Percentiles rank a stretch among this genome's conserved stretches.
Evolutionary conservation across 1,139 yeast species (phyloP).

Genomic region (Diutina rugosa): DNA sequence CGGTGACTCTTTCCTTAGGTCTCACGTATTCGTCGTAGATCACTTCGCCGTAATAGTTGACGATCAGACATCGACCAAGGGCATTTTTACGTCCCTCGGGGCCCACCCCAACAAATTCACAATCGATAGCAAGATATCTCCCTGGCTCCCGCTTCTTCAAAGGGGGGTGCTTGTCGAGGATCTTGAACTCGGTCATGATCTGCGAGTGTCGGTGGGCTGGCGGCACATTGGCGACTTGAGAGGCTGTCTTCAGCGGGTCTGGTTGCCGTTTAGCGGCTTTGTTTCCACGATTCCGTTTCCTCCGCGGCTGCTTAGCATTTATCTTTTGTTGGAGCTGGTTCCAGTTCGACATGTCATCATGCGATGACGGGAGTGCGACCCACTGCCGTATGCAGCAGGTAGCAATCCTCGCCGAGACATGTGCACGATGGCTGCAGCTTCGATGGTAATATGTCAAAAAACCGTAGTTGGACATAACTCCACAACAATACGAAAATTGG

Average conservation of each 20-base stretch:
- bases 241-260: background rate
- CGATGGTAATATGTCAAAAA: background rate
- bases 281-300: background rate
- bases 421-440: background rate
- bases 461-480: background rate
- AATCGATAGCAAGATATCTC: slow-evolving; percentile 70
- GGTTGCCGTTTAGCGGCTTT: background rate
- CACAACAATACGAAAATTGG: too few species aligned
- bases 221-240: background rate
- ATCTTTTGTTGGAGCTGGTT: background rate
- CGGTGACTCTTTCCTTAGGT: slow-evolving; percentile 67
- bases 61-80: slow-evolving; percentile 78
- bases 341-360: background rate
- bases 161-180: background rate
- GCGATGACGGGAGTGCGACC: background rate
- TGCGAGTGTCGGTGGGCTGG: background rate
- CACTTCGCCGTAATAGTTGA: slow-evolving; percentile 66
- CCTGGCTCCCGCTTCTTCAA: slow-evolving; percentile 26
- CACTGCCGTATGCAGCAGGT: background rate
- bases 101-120: slow-evolving; percentile 92
- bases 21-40: slow-evolving; percentile 62
- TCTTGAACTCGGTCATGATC: background rate
- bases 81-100: slow-evolving; percentile 50
- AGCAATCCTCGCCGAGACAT: background rate
- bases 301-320: background rate